Evolutionary conservation across 2,329 filamentous ascomycete species (phyloP).

Genomic region (Dothistroma septosporum): DNA sequence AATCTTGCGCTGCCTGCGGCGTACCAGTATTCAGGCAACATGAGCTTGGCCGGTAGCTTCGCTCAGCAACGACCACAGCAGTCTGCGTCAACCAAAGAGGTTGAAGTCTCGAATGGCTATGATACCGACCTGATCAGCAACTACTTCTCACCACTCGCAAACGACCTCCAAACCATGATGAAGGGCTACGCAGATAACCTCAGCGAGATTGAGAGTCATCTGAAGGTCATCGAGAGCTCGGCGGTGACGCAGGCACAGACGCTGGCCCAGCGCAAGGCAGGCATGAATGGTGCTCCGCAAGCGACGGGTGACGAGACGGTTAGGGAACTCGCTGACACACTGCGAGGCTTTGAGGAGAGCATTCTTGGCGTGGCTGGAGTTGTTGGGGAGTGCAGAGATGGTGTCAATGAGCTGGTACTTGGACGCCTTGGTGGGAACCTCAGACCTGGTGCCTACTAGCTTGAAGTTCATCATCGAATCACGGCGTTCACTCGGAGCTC

Average conservation of each 20-base stretch:
- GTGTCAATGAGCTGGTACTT: conserved; percentile 42
- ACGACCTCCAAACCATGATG: conserved; percentile 39
- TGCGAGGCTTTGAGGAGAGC: conserved; percentile 48
- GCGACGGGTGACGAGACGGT: conserved; percentile 33
- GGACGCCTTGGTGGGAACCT: conserved; percentile 23
- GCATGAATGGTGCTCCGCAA: conserved; percentile 16
- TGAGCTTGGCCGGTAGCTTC: conserved; percentile 18
- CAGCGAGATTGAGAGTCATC: conserved; percentile 46
- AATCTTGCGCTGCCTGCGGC: conserved; percentile 67
- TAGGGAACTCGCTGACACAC: conserved; percentile 44
- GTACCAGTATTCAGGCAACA: conserved; percentile 49
- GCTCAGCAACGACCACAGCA: conserved; percentile 22
- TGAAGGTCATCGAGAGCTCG: conserved; percentile 46
- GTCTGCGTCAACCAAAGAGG: conserved; percentile 10
- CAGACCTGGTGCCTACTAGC: not conserved
- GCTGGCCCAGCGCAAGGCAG: conserved; percentile 32
- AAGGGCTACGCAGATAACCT: conserved; percentile 42
- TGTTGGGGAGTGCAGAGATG: conserved; percentile 47
- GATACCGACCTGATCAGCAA: conserved; percentile 44
- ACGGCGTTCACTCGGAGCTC: not conserved
- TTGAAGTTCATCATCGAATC: not conserved
- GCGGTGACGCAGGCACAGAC: conserved; percentile 43
- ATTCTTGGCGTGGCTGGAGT: conserved; percentile 46
- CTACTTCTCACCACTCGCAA: conserved; percentile 44
- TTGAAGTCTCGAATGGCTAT: conserved; percentile 27